Evolutionary conservation across 2,329 filamentous ascomycete genomes (phyloP), one percentile per base, ranked within the genome.

Genomic region (Paramyrothecium roridum): DNA sequence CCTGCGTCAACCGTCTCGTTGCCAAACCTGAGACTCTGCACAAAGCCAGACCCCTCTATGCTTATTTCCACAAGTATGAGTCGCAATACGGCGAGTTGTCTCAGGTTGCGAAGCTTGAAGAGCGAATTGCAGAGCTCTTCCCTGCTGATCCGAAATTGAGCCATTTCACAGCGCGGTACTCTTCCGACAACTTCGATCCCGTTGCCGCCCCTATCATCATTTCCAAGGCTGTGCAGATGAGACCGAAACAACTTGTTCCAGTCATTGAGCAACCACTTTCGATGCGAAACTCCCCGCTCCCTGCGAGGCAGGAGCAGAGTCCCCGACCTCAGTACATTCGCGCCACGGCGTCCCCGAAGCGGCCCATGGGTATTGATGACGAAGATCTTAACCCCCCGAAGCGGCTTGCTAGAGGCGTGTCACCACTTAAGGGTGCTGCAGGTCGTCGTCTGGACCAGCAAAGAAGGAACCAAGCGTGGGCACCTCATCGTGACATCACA

Each of bases 31-130:
- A 92, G 62, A 84, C 85, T 12, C 75, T 88, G 1, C 74, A 80
- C 54, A 95, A 92, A 67, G 86, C 93, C 10, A 96, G 95, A 70
- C 84, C 89, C 1, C 83, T 99, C 1, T 96, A 96, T 65, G 80
- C 86, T 2, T 98, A 93, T 73, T 93, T 99, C 70, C 93, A 99
- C 73, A 89, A 93, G 63, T 96, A 96, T 69, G 95, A 99, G 75
- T 93, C 92, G 12, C 87, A 92, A 60, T 99, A 93, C 66, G 95
- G 96, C 54, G 95, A 99, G 69, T 81, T 98, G 6, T 85, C 89
- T 7, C 93, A 98, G 65, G 91, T 99, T 53, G 85, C 87, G 60
- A 95, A 96, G 69, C 80, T 99, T 17, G 96, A 99, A 72, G 88
- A 88, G 65, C 87, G 95, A 49, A 98, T 99, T 92, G 83, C 84